phyloP scores from a whole-genome alignment of 2,329 filamentous ascomycete species.

The Truncatella angustata region DNA sequence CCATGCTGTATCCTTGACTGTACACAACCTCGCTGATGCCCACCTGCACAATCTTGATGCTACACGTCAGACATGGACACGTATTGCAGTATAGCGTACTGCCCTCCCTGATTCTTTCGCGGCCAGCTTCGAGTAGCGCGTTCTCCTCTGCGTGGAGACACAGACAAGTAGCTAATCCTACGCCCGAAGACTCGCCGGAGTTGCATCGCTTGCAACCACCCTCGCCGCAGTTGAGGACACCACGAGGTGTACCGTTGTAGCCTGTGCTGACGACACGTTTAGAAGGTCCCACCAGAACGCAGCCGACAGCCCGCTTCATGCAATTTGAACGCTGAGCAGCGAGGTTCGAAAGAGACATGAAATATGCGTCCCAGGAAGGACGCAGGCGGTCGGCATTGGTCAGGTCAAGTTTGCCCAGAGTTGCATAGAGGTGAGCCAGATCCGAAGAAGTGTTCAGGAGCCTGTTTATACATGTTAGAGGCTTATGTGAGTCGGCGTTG shows the following conservation, averaged over 20 bases:
- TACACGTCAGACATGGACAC: conserved; percentile 95
- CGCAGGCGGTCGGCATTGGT: conserved; percentile 76
- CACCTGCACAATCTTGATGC: conserved; percentile 97
- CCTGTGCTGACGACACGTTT: conserved; percentile 89
- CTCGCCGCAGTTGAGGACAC: conserved; percentile 85
- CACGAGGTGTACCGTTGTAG: conserved; percentile 95
- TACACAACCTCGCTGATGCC: conserved; percentile 96
- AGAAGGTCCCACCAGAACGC: conserved; percentile 79
- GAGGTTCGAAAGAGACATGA: conserved; percentile 93
- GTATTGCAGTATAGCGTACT: conserved; percentile 91
- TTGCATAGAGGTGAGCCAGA: conserved; percentile 67
- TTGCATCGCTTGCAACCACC: conserved; percentile 92
- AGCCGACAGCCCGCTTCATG: conserved; percentile 96
- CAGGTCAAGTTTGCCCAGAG: conserved; percentile 73
- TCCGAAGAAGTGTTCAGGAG: conserved; percentile 81
- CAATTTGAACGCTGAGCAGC: conserved; percentile 91
- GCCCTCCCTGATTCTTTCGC: conserved; percentile 81
- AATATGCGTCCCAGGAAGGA: conserved; percentile 94
- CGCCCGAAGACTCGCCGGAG: conserved; percentile 65
- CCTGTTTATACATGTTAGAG: too few species aligned
- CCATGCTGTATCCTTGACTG: conserved; percentile 92
- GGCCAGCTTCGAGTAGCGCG: conserved; percentile 86
- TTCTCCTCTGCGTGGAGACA: conserved; percentile 99
- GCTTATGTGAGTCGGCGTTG: too few species aligned
- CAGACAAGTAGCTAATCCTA: conserved; percentile 79